Evolutionary conservation across 202 grass and related monocot species (phyloP).

Genomic region (Panicum virgatum): DNA sequence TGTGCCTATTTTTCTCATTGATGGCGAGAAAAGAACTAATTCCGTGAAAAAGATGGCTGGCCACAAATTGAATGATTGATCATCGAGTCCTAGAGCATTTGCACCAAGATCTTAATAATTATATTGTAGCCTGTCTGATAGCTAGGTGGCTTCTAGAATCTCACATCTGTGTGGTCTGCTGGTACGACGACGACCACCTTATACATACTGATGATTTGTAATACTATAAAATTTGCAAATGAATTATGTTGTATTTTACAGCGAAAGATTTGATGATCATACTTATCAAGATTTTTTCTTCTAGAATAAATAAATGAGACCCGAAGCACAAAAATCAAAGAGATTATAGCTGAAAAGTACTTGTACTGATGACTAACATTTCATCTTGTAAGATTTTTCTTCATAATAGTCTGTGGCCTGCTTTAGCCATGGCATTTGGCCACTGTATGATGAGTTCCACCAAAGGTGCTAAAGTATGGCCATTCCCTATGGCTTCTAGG

Average conservation of each 20-base stretch:
- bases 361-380: neutral
- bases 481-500: neutral
- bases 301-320: neutral
- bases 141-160: constrained; percentile 26
- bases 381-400: neutral
- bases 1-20: neutral
- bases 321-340: neutral
- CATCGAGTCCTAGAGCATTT: neutral
- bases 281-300: neutral
- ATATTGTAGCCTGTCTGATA: neutral
- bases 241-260: neutral
- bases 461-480: neutral
- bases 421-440: neutral
- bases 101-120: neutral
- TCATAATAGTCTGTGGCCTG: neutral
- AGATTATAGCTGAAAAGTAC: neutral
- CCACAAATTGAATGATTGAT: constrained; percentile 20
- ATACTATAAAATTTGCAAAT: neutral
- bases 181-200: neutral
- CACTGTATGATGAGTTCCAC: neutral
- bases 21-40: constrained; percentile 24
- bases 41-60: constrained; percentile 6
- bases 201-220: neutral
- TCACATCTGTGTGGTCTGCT: neutral
- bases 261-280: neutral